Conservation (phyloP, 2,329 filamentous ascomycete species). For the Mycosphaerelloides madeirae region DNA sequence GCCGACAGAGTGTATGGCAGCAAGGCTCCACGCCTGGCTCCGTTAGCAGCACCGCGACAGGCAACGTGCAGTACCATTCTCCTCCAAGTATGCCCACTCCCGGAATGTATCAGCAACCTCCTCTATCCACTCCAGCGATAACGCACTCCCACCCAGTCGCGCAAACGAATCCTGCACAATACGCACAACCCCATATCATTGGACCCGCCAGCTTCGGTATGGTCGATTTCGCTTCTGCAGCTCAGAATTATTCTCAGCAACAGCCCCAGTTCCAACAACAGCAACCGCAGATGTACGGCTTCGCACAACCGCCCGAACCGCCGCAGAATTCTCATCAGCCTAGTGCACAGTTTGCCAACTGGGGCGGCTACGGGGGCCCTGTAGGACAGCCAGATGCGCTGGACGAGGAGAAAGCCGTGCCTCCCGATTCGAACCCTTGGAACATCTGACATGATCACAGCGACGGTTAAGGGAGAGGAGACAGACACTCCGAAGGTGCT, state of each 20-base stretch:
- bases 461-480: no score
- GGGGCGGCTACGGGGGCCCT: constrained; percentile 26
- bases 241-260: constrained; percentile 15
- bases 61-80: no score
- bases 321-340: constrained; percentile 13
- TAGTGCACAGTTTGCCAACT: constrained; percentile 28
- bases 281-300: constrained; percentile 7
- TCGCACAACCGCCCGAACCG: constrained; percentile 7
- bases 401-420: constrained; percentile 31
- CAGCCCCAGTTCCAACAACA: constrained; percentile 20
- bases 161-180: constrained; percentile 6
- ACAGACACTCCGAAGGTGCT: no score
- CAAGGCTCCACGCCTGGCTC: constrained; percentile 23
- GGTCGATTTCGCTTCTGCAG: constrained; percentile 5
- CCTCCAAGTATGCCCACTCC: constrained; percentile 14
- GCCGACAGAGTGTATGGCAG: constrained; percentile 28
- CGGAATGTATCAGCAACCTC: constrained; percentile 7
- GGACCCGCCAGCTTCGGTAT: constrained; percentile 9
- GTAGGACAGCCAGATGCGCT: constrained; percentile 21
- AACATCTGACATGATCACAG: no score
- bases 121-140: not conserved
- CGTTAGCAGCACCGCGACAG: constrained; percentile 15
- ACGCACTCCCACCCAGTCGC: not conserved
- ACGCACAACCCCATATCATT: constrained; percentile 7
- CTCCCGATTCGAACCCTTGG: constrained; percentile 25